Evolutionary conservation across 2,329 filamentous ascomycete genomes (phyloP).

Genomic region (Laburnicola sp.): DNA sequence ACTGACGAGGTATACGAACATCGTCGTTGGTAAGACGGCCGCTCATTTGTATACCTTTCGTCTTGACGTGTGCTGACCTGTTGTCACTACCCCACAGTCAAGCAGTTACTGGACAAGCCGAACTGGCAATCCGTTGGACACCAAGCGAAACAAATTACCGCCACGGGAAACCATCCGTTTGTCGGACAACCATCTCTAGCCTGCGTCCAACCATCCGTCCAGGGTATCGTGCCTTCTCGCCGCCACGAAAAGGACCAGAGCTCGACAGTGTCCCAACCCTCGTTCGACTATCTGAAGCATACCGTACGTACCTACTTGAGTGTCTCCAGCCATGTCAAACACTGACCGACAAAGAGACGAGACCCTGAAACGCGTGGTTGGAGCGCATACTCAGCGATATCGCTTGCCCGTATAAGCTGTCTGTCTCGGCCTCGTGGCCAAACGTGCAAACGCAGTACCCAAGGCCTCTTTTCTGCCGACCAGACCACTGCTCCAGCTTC

Average conservation of each 20-base stretch:
- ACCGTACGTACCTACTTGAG: slow-evolving; percentile 19
- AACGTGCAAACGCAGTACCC: slow-evolving; percentile 32
- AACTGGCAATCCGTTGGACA: slow-evolving; percentile 27
- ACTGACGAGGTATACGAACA: neutral
- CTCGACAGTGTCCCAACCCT: neutral
- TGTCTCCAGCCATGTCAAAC: neutral
- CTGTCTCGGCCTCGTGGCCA: slow-evolving; percentile 34
- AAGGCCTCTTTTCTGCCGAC: slow-evolving; percentile 21
- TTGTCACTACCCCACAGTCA: slow-evolving; percentile 14
- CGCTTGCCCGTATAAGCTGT: slow-evolving; percentile 27
- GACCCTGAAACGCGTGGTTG: slow-evolving; percentile 3
- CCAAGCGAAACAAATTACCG: slow-evolving; percentile 25
- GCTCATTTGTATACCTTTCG: slow-evolving; percentile 2
- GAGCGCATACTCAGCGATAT: slow-evolving; percentile 14
- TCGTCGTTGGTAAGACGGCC: slow-evolving; percentile 4
- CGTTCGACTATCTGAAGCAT: neutral
- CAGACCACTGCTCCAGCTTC: slow-evolving; percentile 24
- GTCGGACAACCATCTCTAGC: slow-evolving; percentile 22
- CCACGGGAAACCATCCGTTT: slow-evolving; percentile 30
- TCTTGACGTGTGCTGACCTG: slow-evolving; percentile 23
- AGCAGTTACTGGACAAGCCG: slow-evolving; percentile 20
- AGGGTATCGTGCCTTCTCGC: slow-evolving; percentile 12
- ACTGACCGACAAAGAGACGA: slow-evolving; percentile 13
- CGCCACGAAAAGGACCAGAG: slow-evolving; percentile 5
- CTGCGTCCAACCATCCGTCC: slow-evolving; percentile 8